Conservation (phyloP, 2,329 filamentous ascomycete genomes). For the Colletotrichum sp. region DNA sequence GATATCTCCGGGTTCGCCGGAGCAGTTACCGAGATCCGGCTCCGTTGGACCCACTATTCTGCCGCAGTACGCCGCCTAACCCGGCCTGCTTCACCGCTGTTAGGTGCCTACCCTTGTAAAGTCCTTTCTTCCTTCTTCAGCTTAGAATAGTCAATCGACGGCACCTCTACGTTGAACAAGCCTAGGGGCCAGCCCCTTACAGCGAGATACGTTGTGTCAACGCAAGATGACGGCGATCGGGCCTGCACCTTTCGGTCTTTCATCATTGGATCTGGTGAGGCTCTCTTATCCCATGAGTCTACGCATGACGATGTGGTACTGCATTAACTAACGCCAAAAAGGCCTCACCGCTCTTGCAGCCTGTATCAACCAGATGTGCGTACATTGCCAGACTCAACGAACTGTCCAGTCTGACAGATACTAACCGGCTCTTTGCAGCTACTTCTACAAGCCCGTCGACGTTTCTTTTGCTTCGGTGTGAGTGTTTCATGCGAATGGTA, state of each 20-base stretch:
- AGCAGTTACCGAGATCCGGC: no score
- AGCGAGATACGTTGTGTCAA: constrained; percentile 11
- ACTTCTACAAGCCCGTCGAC: constrained; percentile 18
- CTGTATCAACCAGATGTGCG: constrained; percentile 17
- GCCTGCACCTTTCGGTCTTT: constrained; percentile 10
- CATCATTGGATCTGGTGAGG: constrained; percentile 13
- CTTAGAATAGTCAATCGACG: no score
- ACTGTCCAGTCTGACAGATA: background rate
- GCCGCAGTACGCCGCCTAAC: no score
- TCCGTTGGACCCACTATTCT: no score
- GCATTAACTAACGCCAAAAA: background rate
- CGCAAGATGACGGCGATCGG: constrained; percentile 7
- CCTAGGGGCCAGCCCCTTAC: no score
- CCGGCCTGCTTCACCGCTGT: no score
- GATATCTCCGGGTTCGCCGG: no score
- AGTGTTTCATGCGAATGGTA: background rate
- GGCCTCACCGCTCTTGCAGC: constrained; percentile 14
- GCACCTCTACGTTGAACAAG: no score
- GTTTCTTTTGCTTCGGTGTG: constrained; percentile 15
- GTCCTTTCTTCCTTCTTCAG: no score
- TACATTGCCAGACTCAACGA: background rate
- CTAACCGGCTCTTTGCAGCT: background rate
- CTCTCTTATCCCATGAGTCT: accelerated
- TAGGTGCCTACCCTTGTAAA: no score
- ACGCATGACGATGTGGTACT: background rate